Percentiles rank a stretch among this genome's conserved stretches.
Conservation (phyloP, 805 yeast genomes). For the Yamadazyma ubonensis region DNA sequence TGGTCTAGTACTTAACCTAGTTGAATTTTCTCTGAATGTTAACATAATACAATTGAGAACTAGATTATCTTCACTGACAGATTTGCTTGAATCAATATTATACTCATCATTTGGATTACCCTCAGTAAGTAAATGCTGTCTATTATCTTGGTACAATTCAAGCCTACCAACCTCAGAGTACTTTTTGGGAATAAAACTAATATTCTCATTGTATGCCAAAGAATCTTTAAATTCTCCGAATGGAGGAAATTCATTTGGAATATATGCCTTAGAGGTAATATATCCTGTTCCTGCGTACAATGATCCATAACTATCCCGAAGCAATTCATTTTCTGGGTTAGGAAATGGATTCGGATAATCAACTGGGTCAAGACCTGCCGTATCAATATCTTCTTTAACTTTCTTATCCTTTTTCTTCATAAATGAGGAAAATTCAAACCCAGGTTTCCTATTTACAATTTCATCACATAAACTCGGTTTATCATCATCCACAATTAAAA, state of each 20-base stretch:
- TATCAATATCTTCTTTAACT: slow-evolving; percentile 3
- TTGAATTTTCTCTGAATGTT: slow-evolving; percentile 31
- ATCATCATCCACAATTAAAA: slow-evolving; percentile 32
- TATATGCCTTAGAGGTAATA: slow-evolving; percentile 13
- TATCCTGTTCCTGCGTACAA: slow-evolving; percentile 10
- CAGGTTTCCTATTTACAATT: slow-evolving; percentile 29
- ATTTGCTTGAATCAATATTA: slow-evolving; percentile 27
- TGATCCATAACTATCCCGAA: slow-evolving; percentile 16
- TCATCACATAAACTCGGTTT: slow-evolving; percentile 38
- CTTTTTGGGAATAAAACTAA: slow-evolving; percentile 33
- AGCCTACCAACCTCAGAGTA: slow-evolving; percentile 34
- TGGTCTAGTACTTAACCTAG: slow-evolving; percentile 25
- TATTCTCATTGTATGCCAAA: slow-evolving; percentile 19
- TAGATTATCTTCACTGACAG: slow-evolving; percentile 32
- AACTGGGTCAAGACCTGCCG: slow-evolving; percentile 7
- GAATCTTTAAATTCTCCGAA: slow-evolving; percentile 37
- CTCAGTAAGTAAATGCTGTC: neutral
- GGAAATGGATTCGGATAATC: slow-evolving; percentile 34
- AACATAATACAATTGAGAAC: slow-evolving; percentile 31
- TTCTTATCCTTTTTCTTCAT: slow-evolving; percentile 11
- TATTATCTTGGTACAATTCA: slow-evolving; percentile 34
- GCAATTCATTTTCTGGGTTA: slow-evolving; percentile 22
- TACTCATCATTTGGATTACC: slow-evolving; percentile 2
- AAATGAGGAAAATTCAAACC: slow-evolving; percentile 18
- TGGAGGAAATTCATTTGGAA: slow-evolving; percentile 37